Evolutionary conservation across 192 early-diverging fungal species (phyloP), one percentile per base, ranked within the genome.

Genomic region (Funneliformis geosporum): DNA sequence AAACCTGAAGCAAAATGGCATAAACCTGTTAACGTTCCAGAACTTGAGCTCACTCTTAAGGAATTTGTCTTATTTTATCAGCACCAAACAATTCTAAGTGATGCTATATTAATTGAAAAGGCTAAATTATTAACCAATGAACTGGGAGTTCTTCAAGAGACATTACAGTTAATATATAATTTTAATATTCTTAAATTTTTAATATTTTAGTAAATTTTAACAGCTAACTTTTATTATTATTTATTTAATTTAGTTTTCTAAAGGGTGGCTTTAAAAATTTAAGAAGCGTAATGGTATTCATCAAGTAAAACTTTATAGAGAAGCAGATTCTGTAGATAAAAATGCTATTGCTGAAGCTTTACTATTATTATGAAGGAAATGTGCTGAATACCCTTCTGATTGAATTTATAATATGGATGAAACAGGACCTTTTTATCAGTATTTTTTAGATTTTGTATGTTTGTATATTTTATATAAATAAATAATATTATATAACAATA

Each of bases 221-320:
- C n/a, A n/a, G 33, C 2, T 33, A 33, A 33, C 33, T 33, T 33
- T 33, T 33, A 33, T 44, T 44, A 4, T 44, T 44, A 44, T 44
- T 44, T 44, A 9, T 44, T 44, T 44, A 9, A 9, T 44, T 44
- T 44, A 44, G 5, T 61, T 61, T 61, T 61, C n/a, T 61, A 21
- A 61, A 44, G 81, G 81, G 1, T 86, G 80, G 85, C 79, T 86
- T 62, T 68, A 77, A 64, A 85, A 83, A 72, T 85, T 85, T 68
- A 85, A 85, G 46, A 23, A 77, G 28, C 64, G 77, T 42, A 79
- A 86, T 70, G 80, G 81, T 0, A 62, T 86, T 16, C 75, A 73
- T 50, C 9, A 66, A 68, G 1, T 21, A 21, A 78, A 78, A 23
- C 76, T 78, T 78, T 12, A 78, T 40, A 5, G 62, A 42, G 40